Conservation (phyloP, 139 green algal genomes). For the Chlorella vulgaris region DNA sequence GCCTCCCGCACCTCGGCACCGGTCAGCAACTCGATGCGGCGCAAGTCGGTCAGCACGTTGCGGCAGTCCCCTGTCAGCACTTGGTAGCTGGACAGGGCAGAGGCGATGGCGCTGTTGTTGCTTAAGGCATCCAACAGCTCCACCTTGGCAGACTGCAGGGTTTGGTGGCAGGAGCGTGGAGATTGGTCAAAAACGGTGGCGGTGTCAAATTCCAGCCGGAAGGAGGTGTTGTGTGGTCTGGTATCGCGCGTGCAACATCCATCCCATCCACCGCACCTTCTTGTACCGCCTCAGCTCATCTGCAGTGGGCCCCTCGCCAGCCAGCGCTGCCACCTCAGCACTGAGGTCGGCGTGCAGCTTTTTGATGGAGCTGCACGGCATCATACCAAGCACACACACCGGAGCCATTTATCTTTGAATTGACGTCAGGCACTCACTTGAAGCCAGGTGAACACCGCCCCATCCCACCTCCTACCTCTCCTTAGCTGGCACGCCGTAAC, state of each 20-base stretch:
- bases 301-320: slow-evolving; percentile 41
- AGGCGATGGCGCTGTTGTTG: slow-evolving; percentile 63
- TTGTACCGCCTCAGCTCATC: slow-evolving; percentile 61
- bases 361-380: slow-evolving; percentile 34
- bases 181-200: no score
- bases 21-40: slow-evolving; percentile 42
- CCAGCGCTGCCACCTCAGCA: slow-evolving; percentile 46
- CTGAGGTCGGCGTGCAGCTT: slow-evolving; percentile 40
- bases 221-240: neutral
- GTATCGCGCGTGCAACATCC: neutral
- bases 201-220: no score
- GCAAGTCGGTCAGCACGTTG: slow-evolving; percentile 41
- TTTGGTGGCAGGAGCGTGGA: neutral
- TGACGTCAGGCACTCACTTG: no score
- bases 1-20: slow-evolving; percentile 17
- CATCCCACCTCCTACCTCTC: no score
- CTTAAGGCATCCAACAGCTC: slow-evolving; percentile 51
- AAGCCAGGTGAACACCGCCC: no score
- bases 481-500: slow-evolving; percentile 47
- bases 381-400: no score
- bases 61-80: slow-evolving; percentile 42
- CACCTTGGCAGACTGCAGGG: slow-evolving; percentile 37
- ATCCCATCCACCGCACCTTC: slow-evolving; percentile 15
- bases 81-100: slow-evolving; percentile 58
- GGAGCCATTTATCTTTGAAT: no score